A percentile compares a stretch with the other conserved stretches of the same genome.
phyloP scores from a whole-genome alignment of 371 early-diverging fungal species.

The Mycotypha africana region DNA sequence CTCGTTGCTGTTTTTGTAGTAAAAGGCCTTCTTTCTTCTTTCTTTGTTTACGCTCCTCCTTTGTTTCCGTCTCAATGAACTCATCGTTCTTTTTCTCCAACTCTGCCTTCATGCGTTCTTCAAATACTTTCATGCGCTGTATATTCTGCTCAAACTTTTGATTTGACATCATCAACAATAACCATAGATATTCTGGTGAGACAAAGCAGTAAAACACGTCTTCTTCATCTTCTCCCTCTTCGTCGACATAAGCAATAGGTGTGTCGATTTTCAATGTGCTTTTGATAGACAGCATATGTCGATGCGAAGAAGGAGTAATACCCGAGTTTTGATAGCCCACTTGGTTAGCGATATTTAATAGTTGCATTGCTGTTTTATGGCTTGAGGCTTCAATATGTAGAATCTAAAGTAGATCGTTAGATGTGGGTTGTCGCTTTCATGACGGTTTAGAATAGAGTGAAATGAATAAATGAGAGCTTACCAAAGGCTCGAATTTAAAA shows the following conservation, averaged over 20 bases:
- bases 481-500: slow-evolving; percentile 65
- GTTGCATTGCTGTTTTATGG: slow-evolving; percentile 45
- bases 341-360: slow-evolving; percentile 46
- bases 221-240: too few relatives aligned
- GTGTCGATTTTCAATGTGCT: slow-evolving; percentile 58
- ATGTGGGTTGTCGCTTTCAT: too few relatives aligned
- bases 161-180: slow-evolving; percentile 45
- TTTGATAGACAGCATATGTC: slow-evolving; percentile 60
- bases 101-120: slow-evolving; percentile 27
- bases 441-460: too few relatives aligned
- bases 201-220: slow-evolving; percentile 43
- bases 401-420: too few relatives aligned
- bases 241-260: slow-evolving; percentile 53
- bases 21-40: slow-evolving; percentile 49
- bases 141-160: slow-evolving; percentile 49
- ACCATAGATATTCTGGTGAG: slow-evolving; percentile 34
- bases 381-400: slow-evolving; percentile 57
- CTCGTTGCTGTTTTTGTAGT: background rate
- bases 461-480: too few relatives aligned
- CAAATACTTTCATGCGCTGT: slow-evolving; percentile 45
- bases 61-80: slow-evolving; percentile 31
- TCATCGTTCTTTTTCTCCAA: slow-evolving; percentile 2
- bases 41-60: slow-evolving; percentile 52
- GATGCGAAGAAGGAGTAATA: slow-evolving; percentile 49
- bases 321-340: slow-evolving; percentile 63